These are phyloP conservation scores for Sphaerulina vaccinii DNA, from an alignment of 2,329 filamentous ascomycete species.

Conservation along the genomic window DNA sequence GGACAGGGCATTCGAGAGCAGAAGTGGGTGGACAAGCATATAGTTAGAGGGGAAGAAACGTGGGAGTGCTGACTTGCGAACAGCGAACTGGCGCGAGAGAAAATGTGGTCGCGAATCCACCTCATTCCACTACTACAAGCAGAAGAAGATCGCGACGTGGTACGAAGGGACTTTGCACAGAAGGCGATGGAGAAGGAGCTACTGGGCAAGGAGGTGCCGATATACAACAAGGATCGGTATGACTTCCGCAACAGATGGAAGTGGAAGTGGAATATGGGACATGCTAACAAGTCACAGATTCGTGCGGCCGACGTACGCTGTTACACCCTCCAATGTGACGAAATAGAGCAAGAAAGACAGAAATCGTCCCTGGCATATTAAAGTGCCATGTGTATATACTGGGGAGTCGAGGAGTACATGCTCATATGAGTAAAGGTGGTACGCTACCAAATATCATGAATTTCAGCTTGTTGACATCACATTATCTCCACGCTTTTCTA, in stretches of 20 bases:
- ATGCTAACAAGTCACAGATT: slow-evolving; percentile 55
- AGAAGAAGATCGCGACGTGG: slow-evolving; percentile 93
- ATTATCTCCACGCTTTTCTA: too few relatives aligned
- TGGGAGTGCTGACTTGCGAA: slow-evolving; percentile 18
- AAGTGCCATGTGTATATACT: slow-evolving; percentile 12
- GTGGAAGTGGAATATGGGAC: not conserved
- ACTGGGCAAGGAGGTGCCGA: slow-evolving; percentile 75
- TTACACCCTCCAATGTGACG: slow-evolving; percentile 62
- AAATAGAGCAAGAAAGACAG: slow-evolving; percentile 46
- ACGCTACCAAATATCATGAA: not conserved
- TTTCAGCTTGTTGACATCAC: too few relatives aligned
- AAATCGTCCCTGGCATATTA: not conserved
- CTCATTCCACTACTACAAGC: slow-evolving; percentile 91
- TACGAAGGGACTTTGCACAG: slow-evolving; percentile 81
- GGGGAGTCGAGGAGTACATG: slow-evolving; percentile 2
- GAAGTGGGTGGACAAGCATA: slow-evolving; percentile 59
- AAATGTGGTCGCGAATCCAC: slow-evolving; percentile 97
- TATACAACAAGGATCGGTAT: slow-evolving; percentile 87
- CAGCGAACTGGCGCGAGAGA: slow-evolving; percentile 92
- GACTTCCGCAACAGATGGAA: too few relatives aligned
- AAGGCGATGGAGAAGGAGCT: slow-evolving; percentile 88
- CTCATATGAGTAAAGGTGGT: not conserved
- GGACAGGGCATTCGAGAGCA: slow-evolving; percentile 82
- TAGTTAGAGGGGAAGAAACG: not conserved
- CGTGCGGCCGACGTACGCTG: slow-evolving; percentile 75